phyloP scores from a whole-genome alignment of 2,329 filamentous ascomycete genomes.

The Claviceps pusilla region DNA sequence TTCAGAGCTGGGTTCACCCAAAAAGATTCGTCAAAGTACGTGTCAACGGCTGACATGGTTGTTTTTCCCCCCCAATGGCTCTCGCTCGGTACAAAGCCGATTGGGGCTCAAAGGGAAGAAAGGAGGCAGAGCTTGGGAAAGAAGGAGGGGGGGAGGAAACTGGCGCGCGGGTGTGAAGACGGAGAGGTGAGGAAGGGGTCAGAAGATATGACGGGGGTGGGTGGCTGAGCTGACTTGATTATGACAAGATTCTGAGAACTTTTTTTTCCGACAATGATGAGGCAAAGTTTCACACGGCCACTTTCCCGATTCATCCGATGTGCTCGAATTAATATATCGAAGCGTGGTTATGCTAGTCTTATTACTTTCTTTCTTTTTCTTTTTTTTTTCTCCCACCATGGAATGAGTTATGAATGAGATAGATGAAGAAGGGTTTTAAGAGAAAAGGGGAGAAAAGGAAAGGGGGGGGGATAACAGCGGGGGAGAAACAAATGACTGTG shows the following conservation, averaged over 20 bases:
- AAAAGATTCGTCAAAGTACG: not conserved
- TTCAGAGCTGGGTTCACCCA: not conserved
- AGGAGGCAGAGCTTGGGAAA: not conserved
- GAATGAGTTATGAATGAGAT: no score
- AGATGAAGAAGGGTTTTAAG: no score
- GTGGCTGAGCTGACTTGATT: not conserved
- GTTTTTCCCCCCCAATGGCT: not conserved
- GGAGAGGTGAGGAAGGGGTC: not conserved
- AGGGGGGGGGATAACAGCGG: not conserved
- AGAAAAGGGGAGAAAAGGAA: not conserved
- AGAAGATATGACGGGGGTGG: not conserved
- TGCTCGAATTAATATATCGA: not conserved
- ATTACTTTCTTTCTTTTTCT: not conserved
- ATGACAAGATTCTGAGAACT: not conserved
- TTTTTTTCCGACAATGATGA: not conserved
- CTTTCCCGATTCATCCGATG: not conserved
- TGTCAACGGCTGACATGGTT: constrained; percentile 1
- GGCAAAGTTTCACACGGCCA: not conserved
- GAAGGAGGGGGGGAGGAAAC: not conserved
- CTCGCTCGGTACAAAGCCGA: not conserved
- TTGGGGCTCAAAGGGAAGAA: not conserved
- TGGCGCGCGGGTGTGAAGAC: no score
- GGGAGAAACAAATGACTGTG: not conserved
- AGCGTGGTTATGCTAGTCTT: no score
- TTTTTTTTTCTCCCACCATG: not conserved